phyloP scores from a whole-genome alignment of 2,329 filamentous ascomycete species.

The Seiridium unicorne region DNA sequence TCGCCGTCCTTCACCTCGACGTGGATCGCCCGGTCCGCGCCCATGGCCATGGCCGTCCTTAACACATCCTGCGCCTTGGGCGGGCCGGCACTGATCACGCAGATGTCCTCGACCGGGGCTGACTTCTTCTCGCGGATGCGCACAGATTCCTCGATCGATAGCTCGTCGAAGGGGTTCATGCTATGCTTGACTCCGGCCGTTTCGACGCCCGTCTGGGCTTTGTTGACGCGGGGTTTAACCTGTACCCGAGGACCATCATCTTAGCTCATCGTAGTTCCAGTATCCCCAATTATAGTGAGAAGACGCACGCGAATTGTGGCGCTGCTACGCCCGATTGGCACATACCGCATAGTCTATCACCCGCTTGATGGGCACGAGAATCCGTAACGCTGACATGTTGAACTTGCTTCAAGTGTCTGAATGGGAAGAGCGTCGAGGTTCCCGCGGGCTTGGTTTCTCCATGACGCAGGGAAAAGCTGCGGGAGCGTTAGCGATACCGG shows the following conservation, averaged over 20 bases:
- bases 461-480: constrained; percentile 26
- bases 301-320: no score
- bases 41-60: constrained; percentile 98
- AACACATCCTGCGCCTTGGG: constrained; percentile 85
- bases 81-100: constrained; percentile 84
- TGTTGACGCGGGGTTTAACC: constrained; percentile 71
- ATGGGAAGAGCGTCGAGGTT: background rate
- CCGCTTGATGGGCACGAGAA: constrained; percentile 79
- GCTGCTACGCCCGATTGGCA: constrained; percentile 15
- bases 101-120: constrained; percentile 82
- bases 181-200: constrained; percentile 92
- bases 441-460: constrained; percentile 11
- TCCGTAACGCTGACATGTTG: constrained; percentile 64
- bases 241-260: constrained; percentile 24
- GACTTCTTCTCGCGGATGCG: constrained; percentile 86
- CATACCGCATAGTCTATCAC: constrained; percentile 84
- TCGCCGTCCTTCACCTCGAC: constrained; percentile 76
- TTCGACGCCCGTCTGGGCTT: constrained; percentile 81
- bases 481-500: constrained; percentile 23
- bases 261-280: background rate
- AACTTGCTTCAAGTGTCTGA: constrained; percentile 8
- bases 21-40: constrained; percentile 87
- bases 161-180: constrained; percentile 99
- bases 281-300: no score
- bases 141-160: constrained; percentile 94